Evolutionary conservation across 2,329 filamentous ascomycete genomes (phyloP).

Genomic region (Biscogniauxia marginata): DNA sequence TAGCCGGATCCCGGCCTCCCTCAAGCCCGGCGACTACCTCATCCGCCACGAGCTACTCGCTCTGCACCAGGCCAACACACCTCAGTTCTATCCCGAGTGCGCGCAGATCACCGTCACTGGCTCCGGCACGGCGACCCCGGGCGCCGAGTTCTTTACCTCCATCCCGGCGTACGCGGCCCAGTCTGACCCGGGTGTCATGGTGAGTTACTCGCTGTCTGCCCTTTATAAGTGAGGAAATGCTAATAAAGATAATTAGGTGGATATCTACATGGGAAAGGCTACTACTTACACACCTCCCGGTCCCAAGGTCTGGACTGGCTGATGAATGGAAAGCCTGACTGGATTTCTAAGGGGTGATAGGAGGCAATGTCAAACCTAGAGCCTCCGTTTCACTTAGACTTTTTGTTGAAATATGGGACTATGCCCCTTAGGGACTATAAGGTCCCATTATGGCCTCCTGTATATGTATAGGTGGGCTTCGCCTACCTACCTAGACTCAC

Average conservation of each 20-base stretch:
- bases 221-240: background rate
- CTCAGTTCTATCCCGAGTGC: conserved; percentile 56
- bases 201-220: too few relatives aligned
- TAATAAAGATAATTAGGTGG: background rate
- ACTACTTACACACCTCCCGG: background rate
- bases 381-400: too few relatives aligned
- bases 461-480: too few relatives aligned
- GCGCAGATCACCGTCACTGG: conserved; percentile 52
- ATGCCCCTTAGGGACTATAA: too few relatives aligned
- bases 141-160: conserved; percentile 39
- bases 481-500: too few relatives aligned
- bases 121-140: conserved; percentile 43
- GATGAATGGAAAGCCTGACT: background rate
- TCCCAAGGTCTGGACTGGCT: background rate
- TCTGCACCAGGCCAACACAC: conserved; percentile 44
- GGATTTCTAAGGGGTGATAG: too few relatives aligned
- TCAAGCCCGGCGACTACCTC: conserved; percentile 54
- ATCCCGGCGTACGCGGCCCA: conserved; percentile 46
- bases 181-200: conserved; percentile 47
- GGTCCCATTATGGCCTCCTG: too few relatives aligned
- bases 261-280: background rate
- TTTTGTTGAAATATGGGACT: too few relatives aligned
- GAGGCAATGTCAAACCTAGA: too few relatives aligned
- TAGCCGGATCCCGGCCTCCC: conserved; percentile 46
- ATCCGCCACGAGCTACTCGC: conserved; percentile 57